Percentiles rank a stretch among this genome's conserved stretches.
phyloP scores from a whole-genome alignment of 257 asterid genomes.

The Ocimum tenuiflorum region DNA sequence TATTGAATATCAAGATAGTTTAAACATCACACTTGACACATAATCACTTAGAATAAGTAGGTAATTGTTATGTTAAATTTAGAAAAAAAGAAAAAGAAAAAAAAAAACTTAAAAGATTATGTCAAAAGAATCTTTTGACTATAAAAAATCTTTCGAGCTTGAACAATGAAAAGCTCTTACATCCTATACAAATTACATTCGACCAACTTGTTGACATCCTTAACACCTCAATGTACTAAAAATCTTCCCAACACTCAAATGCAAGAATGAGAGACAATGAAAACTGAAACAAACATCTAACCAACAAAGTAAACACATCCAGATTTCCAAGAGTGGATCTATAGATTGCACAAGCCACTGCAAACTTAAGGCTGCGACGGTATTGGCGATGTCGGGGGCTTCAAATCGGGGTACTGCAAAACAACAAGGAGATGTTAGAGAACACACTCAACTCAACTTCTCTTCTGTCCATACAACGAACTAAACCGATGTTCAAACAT shows the following conservation, averaged over 20 bases:
- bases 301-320: not conserved
- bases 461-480: not conserved
- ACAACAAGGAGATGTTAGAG: not conserved
- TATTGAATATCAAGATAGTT: too few species aligned
- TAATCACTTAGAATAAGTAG: too few species aligned
- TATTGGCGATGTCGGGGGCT: conserved; percentile 92
- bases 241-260: not conserved
- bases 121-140: too few species aligned
- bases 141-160: too few species aligned
- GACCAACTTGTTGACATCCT: not conserved
- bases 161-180: too few species aligned
- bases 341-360: not conserved
- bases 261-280: conserved; percentile 17
- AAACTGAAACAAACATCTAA: conserved; percentile 12
- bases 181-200: not conserved
- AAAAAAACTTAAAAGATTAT: too few species aligned
- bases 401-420: conserved; percentile 88
- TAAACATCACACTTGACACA: too few species aligned
- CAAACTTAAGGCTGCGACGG: conserved; percentile 66
- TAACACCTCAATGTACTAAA: not conserved
- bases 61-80: too few species aligned
- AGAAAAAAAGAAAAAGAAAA: too few species aligned
- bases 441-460: not conserved
- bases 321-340: conserved; percentile 20
- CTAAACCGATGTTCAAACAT: not conserved